Evolutionary conservation across 352 stramenopile species (phyloP), one percentile per base, ranked within the genome.

Genomic region (Phytophthora sansomeana): DNA sequence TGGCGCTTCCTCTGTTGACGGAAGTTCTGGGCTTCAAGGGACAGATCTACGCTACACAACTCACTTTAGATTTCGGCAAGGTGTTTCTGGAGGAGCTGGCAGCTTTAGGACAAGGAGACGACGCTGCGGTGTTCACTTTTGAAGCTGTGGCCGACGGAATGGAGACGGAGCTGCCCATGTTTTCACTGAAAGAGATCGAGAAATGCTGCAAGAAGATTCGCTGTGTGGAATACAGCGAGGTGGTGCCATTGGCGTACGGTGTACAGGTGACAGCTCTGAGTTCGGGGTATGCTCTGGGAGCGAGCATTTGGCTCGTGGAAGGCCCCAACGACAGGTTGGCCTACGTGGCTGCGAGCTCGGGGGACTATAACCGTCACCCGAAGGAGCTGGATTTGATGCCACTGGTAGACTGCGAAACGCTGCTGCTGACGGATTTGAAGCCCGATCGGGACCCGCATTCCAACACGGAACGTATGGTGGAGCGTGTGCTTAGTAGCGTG

Each of bases 301-400:
- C 88, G 1, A 80, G 78, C 55, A 77, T 85, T 50, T 96, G 87
- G 86, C 69, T 93, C 2, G 33, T 96, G 4, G 83, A 94, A 62
- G 81, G 80, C 9, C 77, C 81, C 7, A 92, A 72, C 39, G 87
- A 93, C 11, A 72, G 75, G 26, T 60, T 95, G 42, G 87, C 85
- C 17, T 96, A 96, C 61, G 83, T 94, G 10, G 69, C 83, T 2
- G 80, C 86, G 3, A 83, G 86, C 1, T 95, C 86, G 3, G 87
- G 85, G 24, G 88, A 96, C 54, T 80, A 91, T n/a, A 93, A 93
- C 54, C 83, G 88, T 28, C 87, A 96, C 65, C 85, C 88, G 19
- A 92, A 92, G 48, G 85, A 93, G 35, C 71, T 96, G 17, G 88
- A 96, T 47, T 61, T 96, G 52, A 51, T 85, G 16, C 83, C 83